These are phyloP conservation scores for Orbilia quercus DNA, from an alignment of 2,329 filamentous ascomycete species.

Conservation along the genomic window DNA sequence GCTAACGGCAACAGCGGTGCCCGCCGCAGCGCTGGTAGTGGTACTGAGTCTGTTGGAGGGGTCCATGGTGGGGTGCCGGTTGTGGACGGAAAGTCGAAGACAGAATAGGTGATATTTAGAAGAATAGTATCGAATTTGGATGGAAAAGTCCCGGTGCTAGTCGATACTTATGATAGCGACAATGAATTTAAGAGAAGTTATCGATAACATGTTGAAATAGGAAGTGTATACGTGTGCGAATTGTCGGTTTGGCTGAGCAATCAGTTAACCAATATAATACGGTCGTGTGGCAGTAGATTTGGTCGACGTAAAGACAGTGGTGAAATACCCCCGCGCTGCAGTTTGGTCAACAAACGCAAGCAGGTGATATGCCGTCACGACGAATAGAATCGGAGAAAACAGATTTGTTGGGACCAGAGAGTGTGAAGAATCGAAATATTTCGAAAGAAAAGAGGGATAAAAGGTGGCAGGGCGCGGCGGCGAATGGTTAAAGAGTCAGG, in stretches of 20 bases:
- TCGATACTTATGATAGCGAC: constrained; percentile 6
- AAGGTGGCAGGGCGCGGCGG: constrained; percentile 19
- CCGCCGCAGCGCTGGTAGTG: constrained; percentile 41
- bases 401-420: constrained; percentile 40
- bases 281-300: constrained; percentile 4
- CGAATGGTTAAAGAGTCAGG: constrained; percentile 30
- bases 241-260: neutral
- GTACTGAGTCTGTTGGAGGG: constrained; percentile 36
- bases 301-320: neutral
- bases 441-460: constrained; percentile 31
- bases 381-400: constrained; percentile 44
- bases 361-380: constrained; percentile 27
- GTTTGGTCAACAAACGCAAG: constrained; percentile 33
- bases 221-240: neutral
- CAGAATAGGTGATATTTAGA: neutral
- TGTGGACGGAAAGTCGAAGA: neutral
- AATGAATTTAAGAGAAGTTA: neutral
- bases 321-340: constrained; percentile 9
- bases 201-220: constrained; percentile 15
- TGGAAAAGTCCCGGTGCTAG: neutral
- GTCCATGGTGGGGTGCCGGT: constrained; percentile 32
- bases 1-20: constrained; percentile 40
- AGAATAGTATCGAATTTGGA: neutral
- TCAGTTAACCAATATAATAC: neutral
- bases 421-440: constrained; percentile 33